Conservation (phyloP, 2,329 filamentous ascomycete species). For the Diaporthe sp. region DNA sequence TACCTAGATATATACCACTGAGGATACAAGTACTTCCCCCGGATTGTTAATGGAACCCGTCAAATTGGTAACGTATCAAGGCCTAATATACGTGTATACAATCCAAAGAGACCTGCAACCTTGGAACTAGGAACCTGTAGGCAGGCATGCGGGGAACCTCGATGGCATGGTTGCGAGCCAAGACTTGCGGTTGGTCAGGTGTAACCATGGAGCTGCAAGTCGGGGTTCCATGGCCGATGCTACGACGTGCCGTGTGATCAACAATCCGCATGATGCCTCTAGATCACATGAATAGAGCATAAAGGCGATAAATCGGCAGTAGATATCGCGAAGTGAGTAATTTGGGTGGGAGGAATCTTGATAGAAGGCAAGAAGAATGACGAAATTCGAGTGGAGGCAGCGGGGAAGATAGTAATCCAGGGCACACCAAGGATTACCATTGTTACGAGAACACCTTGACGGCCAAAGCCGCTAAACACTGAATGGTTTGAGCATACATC, state of each 20-base stretch:
- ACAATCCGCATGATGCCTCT: background rate
- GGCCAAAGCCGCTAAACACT: too few relatives aligned
- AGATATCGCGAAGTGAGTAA: background rate
- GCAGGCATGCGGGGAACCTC: constrained; percentile 9
- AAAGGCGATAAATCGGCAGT: background rate
- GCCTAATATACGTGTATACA: background rate
- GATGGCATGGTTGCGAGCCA: background rate
- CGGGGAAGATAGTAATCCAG: background rate
- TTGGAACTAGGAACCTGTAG: background rate
- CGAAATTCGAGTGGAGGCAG: background rate
- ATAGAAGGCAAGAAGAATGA: background rate
- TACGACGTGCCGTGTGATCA: constrained; percentile 6
- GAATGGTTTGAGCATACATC: background rate
- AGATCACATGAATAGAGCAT: background rate
- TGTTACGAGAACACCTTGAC: background rate
- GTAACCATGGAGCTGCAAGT: constrained; percentile 5
- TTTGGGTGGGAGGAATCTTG: background rate
- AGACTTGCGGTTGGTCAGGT: constrained; percentile 10
- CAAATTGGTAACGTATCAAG: background rate
- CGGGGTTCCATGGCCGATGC: constrained; percentile 3
- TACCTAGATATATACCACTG: background rate
- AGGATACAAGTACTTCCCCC: background rate
- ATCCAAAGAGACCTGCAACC: background rate
- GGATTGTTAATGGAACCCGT: background rate
- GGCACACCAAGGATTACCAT: background rate